These are phyloP conservation scores for Phytopythium mirpurense DNA, from an alignment of 352 stramenopile genomes.

Conservation along the genomic window DNA sequence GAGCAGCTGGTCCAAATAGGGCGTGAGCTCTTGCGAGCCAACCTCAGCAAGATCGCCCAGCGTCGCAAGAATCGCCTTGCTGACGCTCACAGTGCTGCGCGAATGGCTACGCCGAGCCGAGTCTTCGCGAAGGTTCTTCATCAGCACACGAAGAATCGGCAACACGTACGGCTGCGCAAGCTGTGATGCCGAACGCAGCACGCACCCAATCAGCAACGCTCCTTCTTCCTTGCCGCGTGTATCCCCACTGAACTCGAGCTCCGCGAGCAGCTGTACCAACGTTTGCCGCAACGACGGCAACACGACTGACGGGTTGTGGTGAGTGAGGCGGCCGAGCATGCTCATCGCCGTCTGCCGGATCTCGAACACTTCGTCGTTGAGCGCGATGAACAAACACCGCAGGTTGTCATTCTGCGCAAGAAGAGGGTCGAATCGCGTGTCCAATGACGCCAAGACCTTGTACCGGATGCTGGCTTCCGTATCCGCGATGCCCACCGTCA, in stretches of 20 bases:
- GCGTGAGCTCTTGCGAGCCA: slow-evolving; percentile 68
- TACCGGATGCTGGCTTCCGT: slow-evolving; percentile 82
- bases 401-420: slow-evolving; percentile 82
- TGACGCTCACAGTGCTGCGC: slow-evolving; percentile 73
- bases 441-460: slow-evolving; percentile 73
- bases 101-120: slow-evolving; percentile 61
- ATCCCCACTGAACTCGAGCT: slow-evolving; percentile 83
- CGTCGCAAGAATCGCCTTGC: slow-evolving; percentile 80
- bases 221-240: slow-evolving; percentile 80
- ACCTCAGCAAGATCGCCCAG: slow-evolving; percentile 78
- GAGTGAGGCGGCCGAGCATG: slow-evolving; percentile 77
- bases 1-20: slow-evolving; percentile 80
- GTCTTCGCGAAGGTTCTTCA: slow-evolving; percentile 86
- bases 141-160: slow-evolving; percentile 77
- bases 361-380: slow-evolving; percentile 86
- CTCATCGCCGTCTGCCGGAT: slow-evolving; percentile 88
- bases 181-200: slow-evolving; percentile 71
- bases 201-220: slow-evolving; percentile 70
- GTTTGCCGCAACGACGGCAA: slow-evolving; percentile 81
- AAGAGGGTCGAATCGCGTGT: slow-evolving; percentile 76
- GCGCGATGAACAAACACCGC: slow-evolving; percentile 79
- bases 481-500: slow-evolving; percentile 84
- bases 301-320: slow-evolving; percentile 80
- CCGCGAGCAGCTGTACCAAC: slow-evolving; percentile 79
- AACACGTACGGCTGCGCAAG: slow-evolving; percentile 83